Evolutionary conservation across 2,329 filamentous ascomycete genomes (phyloP), one percentile per base, ranked within the genome.

Genomic region (Colletotrichum sp.): DNA sequence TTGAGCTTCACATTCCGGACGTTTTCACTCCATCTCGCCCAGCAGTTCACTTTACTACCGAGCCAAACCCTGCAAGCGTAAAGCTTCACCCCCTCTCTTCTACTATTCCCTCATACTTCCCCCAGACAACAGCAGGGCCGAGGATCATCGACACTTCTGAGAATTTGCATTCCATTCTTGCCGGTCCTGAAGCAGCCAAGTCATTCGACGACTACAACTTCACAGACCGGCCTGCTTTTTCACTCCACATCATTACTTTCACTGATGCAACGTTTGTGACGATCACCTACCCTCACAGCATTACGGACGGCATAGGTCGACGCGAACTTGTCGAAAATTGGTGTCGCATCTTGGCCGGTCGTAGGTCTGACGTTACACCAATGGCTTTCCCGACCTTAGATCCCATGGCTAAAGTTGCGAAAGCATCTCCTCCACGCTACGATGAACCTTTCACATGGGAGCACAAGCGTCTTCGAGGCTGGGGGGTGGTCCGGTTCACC

Each of bases 161-260:
- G 56, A 75, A 43, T 15, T 36, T 76, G 13, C 71, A 67, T 30
- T 26, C 73, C 21, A 77, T 80, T 55, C 77, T 74, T 3, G 76
- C 73, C 4, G 66, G 73, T 1, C 73, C 70, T 6, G 77, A 76
- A 9, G 77, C 75, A 10, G 79, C 80, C 3, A 66, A 12, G 4
- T 81, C 76, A 4, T 76, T 88, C 1, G 77, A 82, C 1, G 87
- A 89, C 71, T 88, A 85, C 76, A 67, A 87, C 15, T 78, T 80
- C 66, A 75, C 79, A 5, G 88, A 90, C 78, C 79, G 77, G n/a
- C 88, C 89, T 1, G 85, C 87, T 77, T 78, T 91, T 5, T 83
- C 83, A 5, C 80, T 91, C 5, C 87, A 89, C 73, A 81, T 91
- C 60, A 84, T 86, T 3, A 84, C 84, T 0, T 91, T 91, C 78